Conservation (phyloP, 495 filamentous ascomycete genomes). For the Cercophora newfieldiana region DNA sequence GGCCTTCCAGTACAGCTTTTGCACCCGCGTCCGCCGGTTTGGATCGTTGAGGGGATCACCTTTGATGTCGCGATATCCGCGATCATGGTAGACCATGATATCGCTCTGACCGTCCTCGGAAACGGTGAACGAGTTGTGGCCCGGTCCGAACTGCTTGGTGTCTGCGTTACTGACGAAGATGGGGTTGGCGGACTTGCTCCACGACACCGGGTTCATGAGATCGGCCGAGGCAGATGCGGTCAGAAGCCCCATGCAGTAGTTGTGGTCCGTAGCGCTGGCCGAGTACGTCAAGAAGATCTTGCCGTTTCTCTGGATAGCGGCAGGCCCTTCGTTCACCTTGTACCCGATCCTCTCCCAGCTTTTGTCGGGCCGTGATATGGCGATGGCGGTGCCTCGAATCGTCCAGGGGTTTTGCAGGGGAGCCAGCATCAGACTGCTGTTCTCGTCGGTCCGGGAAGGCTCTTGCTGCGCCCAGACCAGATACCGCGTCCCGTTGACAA, state of each 20-base stretch:
- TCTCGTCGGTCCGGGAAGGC: constrained; percentile 24
- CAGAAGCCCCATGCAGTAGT: constrained; percentile 54
- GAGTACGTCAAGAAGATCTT: constrained; percentile 51
- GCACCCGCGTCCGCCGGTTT: constrained; percentile 51
- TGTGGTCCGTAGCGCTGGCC: constrained; percentile 43
- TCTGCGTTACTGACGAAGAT: constrained; percentile 39
- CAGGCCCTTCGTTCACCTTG: constrained; percentile 58
- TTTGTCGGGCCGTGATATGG: constrained; percentile 46
- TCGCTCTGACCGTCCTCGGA: constrained; percentile 51
- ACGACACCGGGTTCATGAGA: constrained; percentile 38
- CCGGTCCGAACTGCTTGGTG: constrained; percentile 53
- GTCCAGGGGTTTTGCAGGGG: constrained; percentile 31
- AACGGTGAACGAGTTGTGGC: constrained; percentile 53
- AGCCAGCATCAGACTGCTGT: constrained; percentile 26
- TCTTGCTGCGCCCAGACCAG: constrained; percentile 35
- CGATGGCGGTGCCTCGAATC: constrained; percentile 26
- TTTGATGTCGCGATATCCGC: constrained; percentile 39
- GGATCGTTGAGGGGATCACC: constrained; percentile 41
- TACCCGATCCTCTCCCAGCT: constrained; percentile 52
- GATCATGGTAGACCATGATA: constrained; percentile 54
- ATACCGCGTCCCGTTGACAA: constrained; percentile 30
- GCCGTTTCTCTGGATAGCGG: constrained; percentile 39
- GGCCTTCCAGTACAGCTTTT: constrained; percentile 45
- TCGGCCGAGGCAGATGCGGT: constrained; percentile 44
- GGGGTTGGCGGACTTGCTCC: constrained; percentile 41